Evolutionary conservation across 345 rosid genomes (phyloP).

Genomic region (Raphanus sativus): DNA sequence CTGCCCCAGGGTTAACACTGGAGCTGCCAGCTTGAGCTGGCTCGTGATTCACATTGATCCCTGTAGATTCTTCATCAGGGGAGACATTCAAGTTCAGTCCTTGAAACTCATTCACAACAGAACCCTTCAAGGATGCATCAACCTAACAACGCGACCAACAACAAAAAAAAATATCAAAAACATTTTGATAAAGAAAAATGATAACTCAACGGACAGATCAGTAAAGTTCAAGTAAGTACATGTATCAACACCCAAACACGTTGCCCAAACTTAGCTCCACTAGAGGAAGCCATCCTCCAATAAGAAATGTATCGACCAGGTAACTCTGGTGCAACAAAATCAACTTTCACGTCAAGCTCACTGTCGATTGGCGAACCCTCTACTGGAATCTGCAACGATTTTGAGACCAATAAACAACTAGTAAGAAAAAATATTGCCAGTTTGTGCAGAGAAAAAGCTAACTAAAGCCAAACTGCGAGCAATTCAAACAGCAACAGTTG

Average conservation of each 20-base stretch:
- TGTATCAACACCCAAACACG: slow-evolving; percentile 91
- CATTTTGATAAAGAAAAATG: background rate
- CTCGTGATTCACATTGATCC: slow-evolving; percentile 18
- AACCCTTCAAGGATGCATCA: slow-evolving; percentile 49
- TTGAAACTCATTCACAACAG: slow-evolving; percentile 32
- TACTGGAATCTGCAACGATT: slow-evolving; percentile 55
- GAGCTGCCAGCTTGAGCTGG: slow-evolving; percentile 33
- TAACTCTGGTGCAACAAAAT: slow-evolving; percentile 67
- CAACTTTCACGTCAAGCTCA: slow-evolving; percentile 72
- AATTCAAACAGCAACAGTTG: slow-evolving; percentile 6
- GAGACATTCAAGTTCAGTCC: slow-evolving; percentile 74
- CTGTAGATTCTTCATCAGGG: slow-evolving; percentile 40
- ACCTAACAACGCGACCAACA: slow-evolving; percentile 46
- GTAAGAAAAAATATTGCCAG: background rate
- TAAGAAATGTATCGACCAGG: slow-evolving; percentile 86
- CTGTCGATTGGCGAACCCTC: slow-evolving; percentile 62
- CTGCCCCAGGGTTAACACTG: background rate
- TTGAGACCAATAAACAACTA: slow-evolving; percentile 7
- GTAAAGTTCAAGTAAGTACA: slow-evolving; percentile 40
- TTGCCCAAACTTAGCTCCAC: slow-evolving; percentile 80
- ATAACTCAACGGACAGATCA: background rate
- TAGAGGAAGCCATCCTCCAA: slow-evolving; percentile 81
- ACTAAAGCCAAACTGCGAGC: background rate
- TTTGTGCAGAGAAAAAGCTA: background rate
- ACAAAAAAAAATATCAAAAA: background rate